A percentile compares a stretch with the other conserved stretches of the same genome.
phyloP scores from a whole-genome alignment of 2,329 filamentous ascomycete species.

The Orbilia quercus region DNA sequence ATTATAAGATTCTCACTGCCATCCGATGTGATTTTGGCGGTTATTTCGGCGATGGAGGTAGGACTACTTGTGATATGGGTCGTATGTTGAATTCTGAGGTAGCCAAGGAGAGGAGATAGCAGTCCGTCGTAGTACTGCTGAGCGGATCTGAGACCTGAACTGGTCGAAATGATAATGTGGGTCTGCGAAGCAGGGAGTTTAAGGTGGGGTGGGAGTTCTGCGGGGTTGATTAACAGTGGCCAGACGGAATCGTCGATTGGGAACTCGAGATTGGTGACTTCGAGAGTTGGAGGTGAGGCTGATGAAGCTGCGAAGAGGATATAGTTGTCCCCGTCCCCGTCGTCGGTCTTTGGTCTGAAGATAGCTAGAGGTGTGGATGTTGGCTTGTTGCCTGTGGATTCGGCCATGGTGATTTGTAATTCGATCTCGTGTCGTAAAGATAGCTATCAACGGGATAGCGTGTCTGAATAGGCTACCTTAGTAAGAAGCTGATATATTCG shows the following conservation, averaged over 20 bases:
- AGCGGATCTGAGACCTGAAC: slow-evolving; percentile 44
- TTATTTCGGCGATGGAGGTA: slow-evolving; percentile 41
- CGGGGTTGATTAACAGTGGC: slow-evolving; percentile 40
- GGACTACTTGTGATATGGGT: slow-evolving; percentile 31
- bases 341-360: slow-evolving; percentile 35
- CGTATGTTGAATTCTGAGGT: slow-evolving; percentile 34
- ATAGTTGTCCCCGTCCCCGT: slow-evolving; percentile 23
- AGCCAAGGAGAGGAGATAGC: slow-evolving; percentile 44
- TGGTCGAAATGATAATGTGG: slow-evolving; percentile 47
- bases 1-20: slow-evolving; percentile 46
- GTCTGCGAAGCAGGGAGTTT: slow-evolving; percentile 48
- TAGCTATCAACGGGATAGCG: too few species aligned
- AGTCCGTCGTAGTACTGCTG: slow-evolving; percentile 42
- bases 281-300: slow-evolving; percentile 42
- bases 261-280: slow-evolving; percentile 28
- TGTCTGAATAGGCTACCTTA: too few species aligned
- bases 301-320: slow-evolving; percentile 33
- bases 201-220: slow-evolving; percentile 48
- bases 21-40: slow-evolving; percentile 35
- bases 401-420: slow-evolving; percentile 30
- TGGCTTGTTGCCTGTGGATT: slow-evolving; percentile 13
- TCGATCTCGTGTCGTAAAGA: too few species aligned
- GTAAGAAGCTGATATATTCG: too few species aligned
- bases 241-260: slow-evolving; percentile 40
- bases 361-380: slow-evolving; percentile 43